Percentiles rank a stretch among this genome's conserved stretches.
Evolutionary conservation across 192 early-diverging fungal species (phyloP).

Genomic region (Geranomyces michiganensis): DNA sequence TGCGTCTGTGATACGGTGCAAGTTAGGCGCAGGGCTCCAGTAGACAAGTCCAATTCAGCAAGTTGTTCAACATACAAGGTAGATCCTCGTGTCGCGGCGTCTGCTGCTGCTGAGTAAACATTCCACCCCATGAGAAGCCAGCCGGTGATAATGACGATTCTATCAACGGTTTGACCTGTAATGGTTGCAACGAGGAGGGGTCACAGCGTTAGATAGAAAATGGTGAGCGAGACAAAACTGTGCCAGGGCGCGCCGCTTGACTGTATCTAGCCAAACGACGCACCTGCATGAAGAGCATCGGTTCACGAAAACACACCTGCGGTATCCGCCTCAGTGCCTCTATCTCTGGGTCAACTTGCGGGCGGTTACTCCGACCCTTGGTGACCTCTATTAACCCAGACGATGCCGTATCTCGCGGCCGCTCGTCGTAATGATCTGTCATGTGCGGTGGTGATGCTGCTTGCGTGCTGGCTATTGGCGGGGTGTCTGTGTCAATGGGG

Average conservation of each 20-base stretch:
- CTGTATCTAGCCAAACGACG: too few species aligned
- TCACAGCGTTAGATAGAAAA: too few species aligned
- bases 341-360: slow-evolving; percentile 5
- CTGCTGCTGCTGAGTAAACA: slow-evolving; percentile 9
- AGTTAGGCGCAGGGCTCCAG: neutral
- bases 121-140: slow-evolving; percentile 33
- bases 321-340: slow-evolving; percentile 29
- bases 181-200: neutral
- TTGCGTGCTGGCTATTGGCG: too few species aligned
- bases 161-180: slow-evolving; percentile 37
- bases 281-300: too few species aligned
- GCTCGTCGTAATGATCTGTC: slow-evolving; percentile 1
- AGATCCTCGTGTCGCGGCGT: neutral
- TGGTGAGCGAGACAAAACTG: too few species aligned
- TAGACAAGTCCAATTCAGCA: neutral
- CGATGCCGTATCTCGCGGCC: neutral
- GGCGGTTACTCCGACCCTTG: neutral
- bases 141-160: slow-evolving; percentile 18
- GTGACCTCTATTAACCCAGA: neutral
- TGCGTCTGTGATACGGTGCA: slow-evolving; percentile 17
- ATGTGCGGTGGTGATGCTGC: too few species aligned
- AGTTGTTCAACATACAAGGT: neutral
- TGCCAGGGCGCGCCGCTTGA: too few species aligned
- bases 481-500: too few species aligned
- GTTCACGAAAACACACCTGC: slow-evolving; percentile 22